Conservation (phyloP, 371 early-diverging fungal species). For the Mortierella sp. region DNA sequence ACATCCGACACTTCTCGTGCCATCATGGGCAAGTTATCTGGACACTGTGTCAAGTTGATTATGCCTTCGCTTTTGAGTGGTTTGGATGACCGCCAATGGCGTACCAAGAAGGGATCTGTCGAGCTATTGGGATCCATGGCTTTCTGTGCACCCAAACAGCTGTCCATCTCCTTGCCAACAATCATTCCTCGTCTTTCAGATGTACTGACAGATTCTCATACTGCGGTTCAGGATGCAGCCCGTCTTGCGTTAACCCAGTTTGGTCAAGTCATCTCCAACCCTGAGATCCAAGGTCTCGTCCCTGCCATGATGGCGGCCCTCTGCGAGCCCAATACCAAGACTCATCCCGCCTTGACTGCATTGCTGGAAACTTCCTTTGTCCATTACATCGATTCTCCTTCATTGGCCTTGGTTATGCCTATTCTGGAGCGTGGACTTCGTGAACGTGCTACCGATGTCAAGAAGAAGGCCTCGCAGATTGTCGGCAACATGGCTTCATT, state of each 20-base stretch:
- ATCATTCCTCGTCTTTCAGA: slow-evolving; percentile 93
- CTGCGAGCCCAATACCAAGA: slow-evolving; percentile 89
- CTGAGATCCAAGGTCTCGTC: slow-evolving; percentile 94
- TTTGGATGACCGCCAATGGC: slow-evolving; percentile 92
- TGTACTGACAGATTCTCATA: slow-evolving; percentile 93
- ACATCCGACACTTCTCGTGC: slow-evolving; percentile 89
- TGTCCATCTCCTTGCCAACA: slow-evolving; percentile 88
- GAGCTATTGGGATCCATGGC: slow-evolving; percentile 98
- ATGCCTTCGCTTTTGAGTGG: slow-evolving; percentile 91
- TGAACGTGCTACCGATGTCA: slow-evolving; percentile 89
- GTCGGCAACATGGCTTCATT: slow-evolving; percentile 96
- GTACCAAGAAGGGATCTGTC: slow-evolving; percentile 95
- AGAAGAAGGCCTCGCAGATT: slow-evolving; percentile 96
- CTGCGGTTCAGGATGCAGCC: slow-evolving; percentile 91
- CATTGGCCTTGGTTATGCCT: slow-evolving; percentile 95
- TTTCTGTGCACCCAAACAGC: slow-evolving; percentile 95
- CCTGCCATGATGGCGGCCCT: slow-evolving; percentile 89
- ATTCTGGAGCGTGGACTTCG: slow-evolving; percentile 93
- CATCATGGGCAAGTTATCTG: slow-evolving; percentile 97
- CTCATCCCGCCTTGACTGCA: slow-evolving; percentile 82
- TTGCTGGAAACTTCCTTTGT: slow-evolving; percentile 94
- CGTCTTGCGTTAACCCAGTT: slow-evolving; percentile 87
- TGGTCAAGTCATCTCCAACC: slow-evolving; percentile 95
- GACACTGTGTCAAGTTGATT: slow-evolving; percentile 95
- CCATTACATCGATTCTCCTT: slow-evolving; percentile 98